Conservation (phyloP, 441 rosid genomes). For the Kokia cookei region DNA sequence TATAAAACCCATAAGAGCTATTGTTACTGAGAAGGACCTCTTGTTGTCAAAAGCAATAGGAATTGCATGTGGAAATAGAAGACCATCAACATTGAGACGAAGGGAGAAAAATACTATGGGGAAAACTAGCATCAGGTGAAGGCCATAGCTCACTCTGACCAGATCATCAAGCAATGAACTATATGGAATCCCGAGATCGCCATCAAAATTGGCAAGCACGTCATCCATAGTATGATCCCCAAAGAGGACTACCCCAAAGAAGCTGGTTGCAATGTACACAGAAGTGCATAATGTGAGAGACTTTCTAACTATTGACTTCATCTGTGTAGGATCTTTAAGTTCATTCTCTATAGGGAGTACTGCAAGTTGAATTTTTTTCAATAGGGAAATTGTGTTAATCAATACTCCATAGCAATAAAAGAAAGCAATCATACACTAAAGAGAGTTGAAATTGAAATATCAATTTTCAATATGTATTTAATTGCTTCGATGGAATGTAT, state of each 20-base stretch:
- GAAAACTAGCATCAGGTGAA: conserved; percentile 72
- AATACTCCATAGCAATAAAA: not conserved
- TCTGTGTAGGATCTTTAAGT: conserved; percentile 44
- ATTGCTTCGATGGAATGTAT: not conserved
- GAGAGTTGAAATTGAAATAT: not conserved
- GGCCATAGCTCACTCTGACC: conserved; percentile 55
- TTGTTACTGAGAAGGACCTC: conserved; percentile 44
- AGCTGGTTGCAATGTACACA: conserved; percentile 60
- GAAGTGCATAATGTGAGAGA: conserved; percentile 46
- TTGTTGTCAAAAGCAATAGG: conserved; percentile 42
- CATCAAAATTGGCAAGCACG: conserved; percentile 68
- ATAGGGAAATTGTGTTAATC: not conserved
- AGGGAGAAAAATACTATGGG: conserved; percentile 64
- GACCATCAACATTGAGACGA: conserved; percentile 62
- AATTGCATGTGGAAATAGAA: conserved; percentile 48
- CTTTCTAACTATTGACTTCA: conserved; percentile 50
- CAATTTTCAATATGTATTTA: not conserved
- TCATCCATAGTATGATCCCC: conserved; percentile 59
- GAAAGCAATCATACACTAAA: not conserved
- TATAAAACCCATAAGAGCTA: conserved; percentile 46
- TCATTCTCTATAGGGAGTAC: conserved; percentile 67
- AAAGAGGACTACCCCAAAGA: conserved; percentile 61
- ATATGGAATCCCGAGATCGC: conserved; percentile 56
- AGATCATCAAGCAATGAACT: conserved; percentile 52
- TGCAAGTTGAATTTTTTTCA: conserved; percentile 20